Percentiles rank a stretch among this genome's conserved stretches.
These are phyloP conservation scores for Pichia exigua DNA, from an alignment of 805 yeast genomes.

Conservation along the genomic window DNA sequence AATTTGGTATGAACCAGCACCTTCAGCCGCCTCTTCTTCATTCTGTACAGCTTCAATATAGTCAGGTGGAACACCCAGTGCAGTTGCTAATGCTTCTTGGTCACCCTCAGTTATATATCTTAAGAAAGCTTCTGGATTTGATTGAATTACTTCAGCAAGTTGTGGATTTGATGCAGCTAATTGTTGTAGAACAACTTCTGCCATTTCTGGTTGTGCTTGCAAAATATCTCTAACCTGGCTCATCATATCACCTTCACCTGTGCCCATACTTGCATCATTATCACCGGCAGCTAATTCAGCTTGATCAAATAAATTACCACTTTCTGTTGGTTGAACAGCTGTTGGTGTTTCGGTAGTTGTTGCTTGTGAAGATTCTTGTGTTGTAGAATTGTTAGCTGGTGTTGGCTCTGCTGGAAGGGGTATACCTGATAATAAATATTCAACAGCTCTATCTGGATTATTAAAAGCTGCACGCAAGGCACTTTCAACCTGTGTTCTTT, in stretches of 20 bases:
- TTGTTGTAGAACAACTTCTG: constrained; percentile 78
- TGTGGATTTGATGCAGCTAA: constrained; percentile 78
- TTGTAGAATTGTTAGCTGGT: constrained; percentile 17
- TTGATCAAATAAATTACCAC: constrained; percentile 45
- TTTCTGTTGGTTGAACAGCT: background rate
- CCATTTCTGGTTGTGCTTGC: constrained; percentile 78
- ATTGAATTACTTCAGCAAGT: constrained; percentile 68
- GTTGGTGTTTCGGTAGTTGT: constrained; percentile 24
- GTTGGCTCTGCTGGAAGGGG: constrained; percentile 13
- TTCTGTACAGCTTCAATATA: constrained; percentile 30
- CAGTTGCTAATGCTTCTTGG: constrained; percentile 43
- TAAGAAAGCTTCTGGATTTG: constrained; percentile 85
- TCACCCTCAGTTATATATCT: constrained; percentile 62
- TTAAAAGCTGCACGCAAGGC: constrained; percentile 94
- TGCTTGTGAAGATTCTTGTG: constrained; percentile 26
- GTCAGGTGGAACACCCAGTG: constrained; percentile 34
- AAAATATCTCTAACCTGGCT: constrained; percentile 67
- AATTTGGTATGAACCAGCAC: constrained; percentile 30
- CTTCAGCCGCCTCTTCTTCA: constrained; percentile 34
- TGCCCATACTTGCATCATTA: constrained; percentile 27
- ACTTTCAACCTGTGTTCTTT: constrained; percentile 74
- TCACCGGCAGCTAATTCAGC: constrained; percentile 33
- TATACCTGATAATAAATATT: constrained; percentile 82
- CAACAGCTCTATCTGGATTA: constrained; percentile 97
- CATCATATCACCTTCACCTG: constrained; percentile 27